Conservation (phyloP, 306 rosid genomes). For the Citrullus colocynthis region DNA sequence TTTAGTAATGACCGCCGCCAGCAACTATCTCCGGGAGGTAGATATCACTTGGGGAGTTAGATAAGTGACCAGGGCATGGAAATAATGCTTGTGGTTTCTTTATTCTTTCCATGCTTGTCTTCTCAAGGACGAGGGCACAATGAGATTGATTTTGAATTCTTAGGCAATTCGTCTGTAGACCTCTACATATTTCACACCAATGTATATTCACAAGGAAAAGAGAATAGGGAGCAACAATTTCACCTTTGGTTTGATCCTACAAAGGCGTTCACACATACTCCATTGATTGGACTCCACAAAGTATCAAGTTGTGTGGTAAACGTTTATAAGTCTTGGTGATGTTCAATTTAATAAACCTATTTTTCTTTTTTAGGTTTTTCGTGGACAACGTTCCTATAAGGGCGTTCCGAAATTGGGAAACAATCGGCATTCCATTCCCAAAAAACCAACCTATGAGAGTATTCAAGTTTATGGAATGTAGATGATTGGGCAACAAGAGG, state of each 20-base stretch:
- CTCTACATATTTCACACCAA: constrained; percentile 35
- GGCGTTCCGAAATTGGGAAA: constrained; percentile 26
- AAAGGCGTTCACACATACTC: constrained; percentile 30
- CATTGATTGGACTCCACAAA: constrained; percentile 22
- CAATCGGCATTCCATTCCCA: constrained; percentile 18
- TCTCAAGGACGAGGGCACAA: constrained; percentile 38
- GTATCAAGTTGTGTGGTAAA: constrained; percentile 3
- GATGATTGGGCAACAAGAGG: constrained; percentile 47
- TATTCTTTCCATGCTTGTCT: constrained; percentile 30
- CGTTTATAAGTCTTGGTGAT: no score
- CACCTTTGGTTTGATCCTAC: constrained; percentile 42
- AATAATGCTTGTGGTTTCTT: no score
- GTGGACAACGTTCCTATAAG: constrained; percentile 27
- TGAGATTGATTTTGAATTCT: constrained; percentile 38
- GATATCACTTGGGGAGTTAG: constrained; percentile 69
- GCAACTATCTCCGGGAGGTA: constrained; percentile 45
- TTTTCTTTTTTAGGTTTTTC: background rate
- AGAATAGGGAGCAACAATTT: constrained; percentile 27
- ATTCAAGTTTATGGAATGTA: constrained; percentile 33
- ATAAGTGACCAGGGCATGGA: no score
- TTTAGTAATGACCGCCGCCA: constrained; percentile 17
- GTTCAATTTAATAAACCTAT: no score
- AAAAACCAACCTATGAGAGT: constrained; percentile 29
- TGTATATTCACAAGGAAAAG: constrained; percentile 25
- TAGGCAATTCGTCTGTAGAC: constrained; percentile 25